Conservation (phyloP, 257 asterid genomes). For the Anisodus acutangulus region DNA sequence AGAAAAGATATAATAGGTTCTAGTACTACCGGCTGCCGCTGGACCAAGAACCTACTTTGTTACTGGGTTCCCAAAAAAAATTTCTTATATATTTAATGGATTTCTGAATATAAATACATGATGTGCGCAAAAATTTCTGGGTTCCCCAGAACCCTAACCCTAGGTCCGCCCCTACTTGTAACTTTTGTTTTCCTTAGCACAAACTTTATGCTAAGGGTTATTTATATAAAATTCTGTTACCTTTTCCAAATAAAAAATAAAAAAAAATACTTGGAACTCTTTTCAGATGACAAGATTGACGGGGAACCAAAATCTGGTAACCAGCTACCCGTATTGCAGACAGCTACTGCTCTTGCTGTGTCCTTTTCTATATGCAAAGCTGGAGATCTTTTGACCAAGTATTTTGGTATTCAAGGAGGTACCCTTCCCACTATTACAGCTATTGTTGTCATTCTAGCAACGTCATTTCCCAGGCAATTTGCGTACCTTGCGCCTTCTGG, state of each 20-base stretch:
- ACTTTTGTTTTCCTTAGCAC: neutral
- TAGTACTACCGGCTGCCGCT: no score
- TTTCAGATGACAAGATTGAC: conserved; percentile 45
- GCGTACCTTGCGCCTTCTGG: conserved; percentile 88
- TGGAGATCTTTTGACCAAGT: conserved; percentile 53
- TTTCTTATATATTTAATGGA: no score
- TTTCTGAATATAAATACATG: no score
- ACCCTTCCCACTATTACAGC: conserved; percentile 84
- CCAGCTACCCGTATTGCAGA: conserved; percentile 74
- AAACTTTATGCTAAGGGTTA: neutral
- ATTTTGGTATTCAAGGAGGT: conserved; percentile 83
- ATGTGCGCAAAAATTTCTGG: no score
- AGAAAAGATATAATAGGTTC: no score
- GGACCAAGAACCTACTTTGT: no score
- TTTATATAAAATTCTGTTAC: neutral
- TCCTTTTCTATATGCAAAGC: conserved; percentile 78
- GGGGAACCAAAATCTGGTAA: conserved; percentile 50
- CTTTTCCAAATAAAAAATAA: neutral
- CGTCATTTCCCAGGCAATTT: conserved; percentile 70
- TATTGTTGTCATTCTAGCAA: conserved; percentile 75
- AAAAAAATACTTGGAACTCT: conserved; percentile 15
- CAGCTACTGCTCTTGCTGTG: conserved; percentile 73
- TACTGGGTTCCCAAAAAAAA: no score
- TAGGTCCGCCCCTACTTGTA: neutral
- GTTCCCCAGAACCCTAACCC: no score